Base-by-base conservation (phyloP, 192 early-diverging fungal species). In the Backusella liffmaniae region DNA sequence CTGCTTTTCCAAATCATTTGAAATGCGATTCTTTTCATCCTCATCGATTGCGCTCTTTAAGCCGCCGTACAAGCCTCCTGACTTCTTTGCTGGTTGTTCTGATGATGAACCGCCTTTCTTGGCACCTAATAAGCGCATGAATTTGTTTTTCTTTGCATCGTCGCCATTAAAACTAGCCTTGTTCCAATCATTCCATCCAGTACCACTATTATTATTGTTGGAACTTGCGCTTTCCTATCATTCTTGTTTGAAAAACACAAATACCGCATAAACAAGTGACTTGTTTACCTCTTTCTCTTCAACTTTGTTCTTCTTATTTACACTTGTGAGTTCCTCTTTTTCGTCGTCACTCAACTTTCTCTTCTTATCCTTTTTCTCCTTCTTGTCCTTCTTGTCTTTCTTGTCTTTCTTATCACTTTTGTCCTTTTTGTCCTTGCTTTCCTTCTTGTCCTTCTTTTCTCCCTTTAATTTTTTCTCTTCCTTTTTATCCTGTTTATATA, bases 131-230 rank as follows among this genome's bases (percentile, higher is more conserved):
- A 91, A 82, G 18, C 88, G 84, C 74, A 91, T 72, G 73, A 91
- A 91, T 74, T 91, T 91, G 77, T 87, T 79, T 76, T 90, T 88
- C 29, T 87, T 84, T 39, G 80, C 82, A 15, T 83, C 80, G 66
- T 89, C 82, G 30, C 85, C 86, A 9, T 83, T 83, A 75, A 91
- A 88, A 18, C 84, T 82, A 0, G 90, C 90, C 71, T 87, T 80
- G 18, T 72, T 80, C 90, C 90, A 91, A 70, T 91, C 86, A 59
- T 90, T 91, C 90, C 90, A 91, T 18, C 85, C 75, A 70, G 66
- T 82, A 73, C 26, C 73, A 5, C 53, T 56, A 21, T n/a, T 53
- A 53, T 53, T 10, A 62, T 29, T 30, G 13, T 29, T 29, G 21
- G 56, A 29, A 4, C 23, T 13, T 59, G 32, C 23, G n/a, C 1